Evolutionary conservation across 2,329 filamentous ascomycete species (phyloP), one percentile per base, ranked within the genome.

Genomic region (Neonectria faginata): DNA sequence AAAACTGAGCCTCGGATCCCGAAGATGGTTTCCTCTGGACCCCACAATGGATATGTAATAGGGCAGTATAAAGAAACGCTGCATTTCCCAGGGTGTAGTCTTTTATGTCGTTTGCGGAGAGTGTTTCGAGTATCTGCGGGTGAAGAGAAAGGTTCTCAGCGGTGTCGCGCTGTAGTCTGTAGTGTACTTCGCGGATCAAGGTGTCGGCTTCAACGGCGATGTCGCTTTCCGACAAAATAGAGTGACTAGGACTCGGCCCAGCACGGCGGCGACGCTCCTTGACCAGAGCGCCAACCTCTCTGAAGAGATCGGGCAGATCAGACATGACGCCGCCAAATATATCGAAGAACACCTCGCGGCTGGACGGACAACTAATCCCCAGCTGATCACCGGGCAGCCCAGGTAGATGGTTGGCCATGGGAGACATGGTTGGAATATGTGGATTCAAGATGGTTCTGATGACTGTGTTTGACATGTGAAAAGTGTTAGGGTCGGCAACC

Each of bases 71-170:
- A 3, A 67, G 64, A 25, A 69, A 69, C 1, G 60, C 66, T 0
- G 64, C 57, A 16, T 69, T 69, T 16, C 67, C 69, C 18, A 69
- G 25, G 0, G 57, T 60, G 2, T 69, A 69, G 18, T 69, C 62
- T 3, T 69, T 42, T 3, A 67, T 51, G 3, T 69, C 67, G 4
- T 57, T 55, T 5, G 31, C 9, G 1, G 64, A 54, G 5, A 69
- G 67, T 2, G 47, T 41, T 2, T 39, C 22, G 25, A 51, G 47
- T n/a, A 63, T 44, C 0, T 53, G 25, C 1, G 60, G 3, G 14
- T 12, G 7, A 1, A 62, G 31, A 1, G n/a, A 8, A 3, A 69
- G 22, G 2, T 69, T 62, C 11, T 62, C 47, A 0, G 33, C 55
- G 1, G 33, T 45, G 9, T 69, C 66, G 0, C 67, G 51, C 10